phyloP scores from a whole-genome alignment of 495 filamentous ascomycete genomes.

The Podospora conica region DNA sequence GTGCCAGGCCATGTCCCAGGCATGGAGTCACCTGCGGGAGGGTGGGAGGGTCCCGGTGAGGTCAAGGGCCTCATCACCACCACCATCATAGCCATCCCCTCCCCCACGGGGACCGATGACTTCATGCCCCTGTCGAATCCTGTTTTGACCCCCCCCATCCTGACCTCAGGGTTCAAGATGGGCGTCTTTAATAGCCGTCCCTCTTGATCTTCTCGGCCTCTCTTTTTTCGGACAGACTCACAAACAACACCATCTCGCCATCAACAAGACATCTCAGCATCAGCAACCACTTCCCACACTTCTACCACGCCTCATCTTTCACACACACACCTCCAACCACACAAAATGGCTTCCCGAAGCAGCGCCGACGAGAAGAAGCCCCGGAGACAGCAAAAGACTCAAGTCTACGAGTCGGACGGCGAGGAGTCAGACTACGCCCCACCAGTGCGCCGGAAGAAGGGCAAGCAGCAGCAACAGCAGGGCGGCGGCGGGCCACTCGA shows the following conservation, averaged over 20 bases:
- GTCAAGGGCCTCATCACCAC: background rate
- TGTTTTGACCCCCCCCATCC: conserved; percentile 13
- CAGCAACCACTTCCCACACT: background rate
- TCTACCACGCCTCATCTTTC: background rate
- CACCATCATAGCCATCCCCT: background rate
- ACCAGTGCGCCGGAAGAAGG: conserved; percentile 29
- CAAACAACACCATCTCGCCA: background rate
- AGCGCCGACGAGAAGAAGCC: conserved; percentile 29
- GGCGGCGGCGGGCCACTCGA: conserved; percentile 51
- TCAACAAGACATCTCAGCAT: conserved; percentile 3
- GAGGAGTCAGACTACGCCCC: conserved; percentile 35
- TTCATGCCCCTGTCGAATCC: conserved; percentile 21
- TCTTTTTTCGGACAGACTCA: conserved; percentile 4
- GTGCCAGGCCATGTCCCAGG: background rate
- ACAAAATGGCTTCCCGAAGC: conserved; percentile 32
- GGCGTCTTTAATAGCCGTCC: conserved; percentile 17
- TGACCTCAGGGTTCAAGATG: conserved; percentile 1
- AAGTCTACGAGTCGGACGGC: conserved; percentile 37
- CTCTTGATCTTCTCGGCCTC: background rate
- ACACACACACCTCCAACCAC: background rate
- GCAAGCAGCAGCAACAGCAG: conserved; percentile 34
- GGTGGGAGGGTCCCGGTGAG: too few relatives aligned
- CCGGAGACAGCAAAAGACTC: conserved; percentile 24
- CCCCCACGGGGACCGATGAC: conserved; percentile 14
- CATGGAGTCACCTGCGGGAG: too few relatives aligned